Evolutionary conservation across 1,284 basidiomycete genomes (phyloP), one percentile per base, ranked within the genome.

Genomic region (Marasmius oreades): DNA sequence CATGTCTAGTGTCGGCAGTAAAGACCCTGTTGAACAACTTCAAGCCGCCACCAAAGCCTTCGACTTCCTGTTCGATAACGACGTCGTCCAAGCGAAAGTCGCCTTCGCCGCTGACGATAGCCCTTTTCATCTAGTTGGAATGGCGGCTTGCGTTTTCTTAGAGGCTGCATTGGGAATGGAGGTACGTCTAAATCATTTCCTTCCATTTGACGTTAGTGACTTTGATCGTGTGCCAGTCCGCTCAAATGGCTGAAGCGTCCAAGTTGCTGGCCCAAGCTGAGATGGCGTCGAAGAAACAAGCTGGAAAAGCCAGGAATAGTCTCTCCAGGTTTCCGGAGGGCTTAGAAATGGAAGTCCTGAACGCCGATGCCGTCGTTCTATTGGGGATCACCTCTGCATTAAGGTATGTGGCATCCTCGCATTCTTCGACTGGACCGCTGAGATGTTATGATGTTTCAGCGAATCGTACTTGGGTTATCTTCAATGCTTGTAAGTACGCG

Each of bases 111-210:
- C 68, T 1, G 70, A 74, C 5, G 75, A 80, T 47, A 84, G 85
- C 26, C 82, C 88, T 0, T 87, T 89, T 65, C 88, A 90, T 67
- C 73, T 80, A 34, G 74, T 90, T 57, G 89, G 89, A 2, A 72
- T 83, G 0, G 90, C 88, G n/a, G 82, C 85, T 0, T 85, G 84
- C 58, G 79, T 82, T 1, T 91, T 91, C 63, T 71, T 92, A 31
- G 84, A 90, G 68, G 90, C 89, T 1, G 88, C 86, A 1, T 70
- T 92, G n/a, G 86, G 88, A 18, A 84, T 91, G 84, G 89, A 92
- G 80, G 85, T 85, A 44, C n/a, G 75, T 66, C 18, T 23, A 31
- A 14, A 24, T 24, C 46, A 36, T 24, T 45, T 24, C 14, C 11
- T 16, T 39, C 46, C 53, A 52, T 45, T 48, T 36, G 34, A 11